Evolutionary conservation across 768 basidiomycete genomes (phyloP).

Genomic region (Suillus subalutaceus): DNA sequence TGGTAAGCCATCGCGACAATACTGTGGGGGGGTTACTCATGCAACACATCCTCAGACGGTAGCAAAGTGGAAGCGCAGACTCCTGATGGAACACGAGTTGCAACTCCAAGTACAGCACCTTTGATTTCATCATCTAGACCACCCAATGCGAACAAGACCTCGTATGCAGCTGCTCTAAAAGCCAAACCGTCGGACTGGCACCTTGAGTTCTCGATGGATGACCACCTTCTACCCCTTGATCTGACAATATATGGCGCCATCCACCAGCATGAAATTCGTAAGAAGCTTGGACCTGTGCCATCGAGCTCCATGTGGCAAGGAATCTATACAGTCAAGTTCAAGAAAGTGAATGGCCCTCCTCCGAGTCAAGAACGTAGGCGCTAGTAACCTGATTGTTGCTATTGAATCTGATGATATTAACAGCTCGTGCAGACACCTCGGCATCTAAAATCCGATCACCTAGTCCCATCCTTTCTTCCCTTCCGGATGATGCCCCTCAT

Average conservation of each 20-base stretch:
- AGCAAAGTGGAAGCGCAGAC: conserved; percentile 96
- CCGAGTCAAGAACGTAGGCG: conserved; percentile 62
- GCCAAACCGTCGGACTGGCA: conserved; percentile 96
- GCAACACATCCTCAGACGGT: conserved; percentile 61
- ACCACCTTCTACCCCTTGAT: conserved; percentile 79
- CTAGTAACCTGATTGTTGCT: neutral
- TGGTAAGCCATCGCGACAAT: conserved; percentile 46
- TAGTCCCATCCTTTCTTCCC: conserved; percentile 70
- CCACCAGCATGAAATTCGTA: conserved; percentile 86
- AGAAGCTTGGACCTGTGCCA: conserved; percentile 64
- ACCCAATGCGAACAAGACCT: conserved; percentile 48
- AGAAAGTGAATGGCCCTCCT: conserved; percentile 85
- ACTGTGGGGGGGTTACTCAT: conserved; percentile 9
- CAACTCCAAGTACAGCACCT: conserved; percentile 71
- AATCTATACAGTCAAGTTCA: conserved; percentile 90
- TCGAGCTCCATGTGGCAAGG: conserved; percentile 86
- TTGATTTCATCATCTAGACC: conserved; percentile 36
- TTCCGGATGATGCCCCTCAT: conserved; percentile 83
- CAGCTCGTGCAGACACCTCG: conserved; percentile 38
- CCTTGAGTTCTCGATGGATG: conserved; percentile 93
- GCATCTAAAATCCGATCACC: conserved; percentile 59
- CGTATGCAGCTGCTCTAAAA: conserved; percentile 94
- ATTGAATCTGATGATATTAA: conserved; percentile 11
- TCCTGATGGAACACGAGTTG: conserved; percentile 92
- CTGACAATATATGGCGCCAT: conserved; percentile 96